phyloP scores from a whole-genome alignment of 768 basidiomycete species.

The Psilocybe cubensis region DNA sequence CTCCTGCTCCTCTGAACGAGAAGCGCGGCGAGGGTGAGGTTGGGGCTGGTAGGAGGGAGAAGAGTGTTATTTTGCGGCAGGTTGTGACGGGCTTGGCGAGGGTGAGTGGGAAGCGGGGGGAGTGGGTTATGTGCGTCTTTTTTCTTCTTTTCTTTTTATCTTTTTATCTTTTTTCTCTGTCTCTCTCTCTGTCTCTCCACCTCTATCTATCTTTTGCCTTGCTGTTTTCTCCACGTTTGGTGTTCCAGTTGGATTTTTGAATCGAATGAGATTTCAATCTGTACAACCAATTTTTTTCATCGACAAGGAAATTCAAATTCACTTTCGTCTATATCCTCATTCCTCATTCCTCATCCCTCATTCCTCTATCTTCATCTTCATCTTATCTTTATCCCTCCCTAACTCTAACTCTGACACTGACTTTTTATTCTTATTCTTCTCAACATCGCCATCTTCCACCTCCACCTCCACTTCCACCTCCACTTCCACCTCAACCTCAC shows the following conservation, averaged over 20 bases:
- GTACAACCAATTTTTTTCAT: background rate
- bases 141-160: background rate
- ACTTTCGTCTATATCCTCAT: too few species aligned
- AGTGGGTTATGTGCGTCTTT: conserved; percentile 74
- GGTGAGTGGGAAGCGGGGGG: conserved; percentile 61
- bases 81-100: conserved; percentile 61
- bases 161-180: background rate
- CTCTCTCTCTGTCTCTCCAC: background rate
- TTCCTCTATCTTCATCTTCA: too few species aligned
- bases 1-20: conserved; percentile 12
- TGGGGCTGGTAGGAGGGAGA: conserved; percentile 60
- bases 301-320: too few species aligned
- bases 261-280: too few species aligned
- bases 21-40: conserved; percentile 30
- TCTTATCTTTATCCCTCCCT: too few species aligned
- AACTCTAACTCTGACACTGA: background rate
- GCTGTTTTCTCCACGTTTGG: too few species aligned
- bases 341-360: too few species aligned
- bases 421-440: too few species aligned
- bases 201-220: background rate
- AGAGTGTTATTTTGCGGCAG: conserved; percentile 58
- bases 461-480: too few species aligned
- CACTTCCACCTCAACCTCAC: too few species aligned
- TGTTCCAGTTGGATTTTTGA: too few species aligned
- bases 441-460: too few species aligned